Percentiles rank a stretch among this genome's conserved stretches.
Evolutionary conservation across 169 alveolate species (phyloP).

Genomic region (Eimeria acervulina): DNA sequence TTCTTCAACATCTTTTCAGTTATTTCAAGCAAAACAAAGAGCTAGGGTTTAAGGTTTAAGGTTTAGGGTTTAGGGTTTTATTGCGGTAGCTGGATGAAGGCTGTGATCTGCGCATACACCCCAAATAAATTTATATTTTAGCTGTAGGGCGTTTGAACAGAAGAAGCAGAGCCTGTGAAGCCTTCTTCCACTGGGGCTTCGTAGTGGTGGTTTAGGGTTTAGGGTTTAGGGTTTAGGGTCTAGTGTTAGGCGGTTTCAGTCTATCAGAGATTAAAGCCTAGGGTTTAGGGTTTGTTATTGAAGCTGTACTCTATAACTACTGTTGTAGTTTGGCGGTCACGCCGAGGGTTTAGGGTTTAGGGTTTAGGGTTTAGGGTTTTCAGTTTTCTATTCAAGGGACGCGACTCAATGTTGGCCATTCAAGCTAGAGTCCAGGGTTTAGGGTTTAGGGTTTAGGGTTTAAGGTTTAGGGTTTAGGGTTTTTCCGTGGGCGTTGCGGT

Average conservation of each 20-base stretch:
- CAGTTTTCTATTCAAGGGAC: not conserved
- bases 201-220: not conserved
- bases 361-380: not conserved
- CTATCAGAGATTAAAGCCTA: not conserved
- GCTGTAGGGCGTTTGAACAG: not conserved
- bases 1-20: not conserved
- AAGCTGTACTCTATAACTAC: too few relatives aligned
- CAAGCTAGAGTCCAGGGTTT: too few relatives aligned
- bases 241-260: not conserved
- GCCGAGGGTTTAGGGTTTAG: not conserved
- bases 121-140: too few relatives aligned
- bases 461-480: too few relatives aligned
- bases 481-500: too few relatives aligned
- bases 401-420: not conserved
- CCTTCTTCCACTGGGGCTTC: not conserved
- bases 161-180: too few relatives aligned
- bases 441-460: too few relatives aligned
- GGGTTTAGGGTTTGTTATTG: not conserved
- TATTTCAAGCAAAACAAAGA: not conserved
- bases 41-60: conserved; percentile 3
- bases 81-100: too few relatives aligned
- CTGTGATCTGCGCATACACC: not conserved
- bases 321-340: too few relatives aligned
- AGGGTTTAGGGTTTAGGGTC: not conserved
- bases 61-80: conserved; percentile 31